Percentiles rank a stretch among this genome's conserved stretches.
phyloP scores from a whole-genome alignment of 2,329 filamentous ascomycete genomes.

The Periconia macrospinosa region DNA sequence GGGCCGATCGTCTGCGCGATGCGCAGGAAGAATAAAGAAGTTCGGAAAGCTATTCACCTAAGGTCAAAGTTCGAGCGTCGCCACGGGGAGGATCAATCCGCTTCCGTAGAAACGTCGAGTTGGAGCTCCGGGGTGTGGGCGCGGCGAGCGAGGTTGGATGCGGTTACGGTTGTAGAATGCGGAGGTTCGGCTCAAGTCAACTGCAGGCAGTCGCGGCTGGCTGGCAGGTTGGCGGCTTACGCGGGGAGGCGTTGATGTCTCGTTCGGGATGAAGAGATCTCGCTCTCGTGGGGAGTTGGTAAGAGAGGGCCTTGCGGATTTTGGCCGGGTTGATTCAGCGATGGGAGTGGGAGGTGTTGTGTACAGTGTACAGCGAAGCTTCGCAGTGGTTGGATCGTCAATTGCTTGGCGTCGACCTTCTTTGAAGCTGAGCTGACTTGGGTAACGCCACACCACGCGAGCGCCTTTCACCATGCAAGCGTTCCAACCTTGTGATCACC shows the following conservation, averaged over 20 bases:
- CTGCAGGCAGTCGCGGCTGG: slow-evolving; percentile 14
- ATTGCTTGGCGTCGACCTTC: slow-evolving; percentile 7
- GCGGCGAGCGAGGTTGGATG: slow-evolving; percentile 24
- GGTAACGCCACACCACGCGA: background rate
- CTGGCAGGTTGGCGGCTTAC: slow-evolving; percentile 8
- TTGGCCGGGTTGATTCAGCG: slow-evolving; percentile 33
- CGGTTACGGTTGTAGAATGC: slow-evolving; percentile 4
- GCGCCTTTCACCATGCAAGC: background rate
- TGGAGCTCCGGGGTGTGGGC: slow-evolving; percentile 27
- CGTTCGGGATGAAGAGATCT: slow-evolving; percentile 22
- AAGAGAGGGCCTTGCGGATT: slow-evolving; percentile 29
- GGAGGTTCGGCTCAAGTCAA: slow-evolving; percentile 33
- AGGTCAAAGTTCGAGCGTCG: slow-evolving; percentile 42
- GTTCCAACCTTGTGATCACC: background rate
- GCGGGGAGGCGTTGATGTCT: slow-evolving; percentile 21
- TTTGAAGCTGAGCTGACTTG: slow-evolving; percentile 6
- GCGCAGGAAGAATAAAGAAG: slow-evolving; percentile 17
- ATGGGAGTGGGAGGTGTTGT: slow-evolving; percentile 20
- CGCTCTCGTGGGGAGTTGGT: slow-evolving; percentile 25
- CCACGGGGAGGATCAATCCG: slow-evolving; percentile 42
- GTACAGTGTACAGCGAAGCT: slow-evolving; percentile 9
- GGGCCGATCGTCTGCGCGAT: slow-evolving; percentile 24
- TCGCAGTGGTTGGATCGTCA: slow-evolving; percentile 4
- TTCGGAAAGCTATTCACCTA: slow-evolving; percentile 41
- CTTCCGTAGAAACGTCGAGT: slow-evolving; percentile 45